A percentile compares a stretch with the other conserved stretches of the same genome.
Conservation (phyloP, 2,329 filamentous ascomycete genomes). For the Gnomoniopsis smithogilvyi region DNA sequence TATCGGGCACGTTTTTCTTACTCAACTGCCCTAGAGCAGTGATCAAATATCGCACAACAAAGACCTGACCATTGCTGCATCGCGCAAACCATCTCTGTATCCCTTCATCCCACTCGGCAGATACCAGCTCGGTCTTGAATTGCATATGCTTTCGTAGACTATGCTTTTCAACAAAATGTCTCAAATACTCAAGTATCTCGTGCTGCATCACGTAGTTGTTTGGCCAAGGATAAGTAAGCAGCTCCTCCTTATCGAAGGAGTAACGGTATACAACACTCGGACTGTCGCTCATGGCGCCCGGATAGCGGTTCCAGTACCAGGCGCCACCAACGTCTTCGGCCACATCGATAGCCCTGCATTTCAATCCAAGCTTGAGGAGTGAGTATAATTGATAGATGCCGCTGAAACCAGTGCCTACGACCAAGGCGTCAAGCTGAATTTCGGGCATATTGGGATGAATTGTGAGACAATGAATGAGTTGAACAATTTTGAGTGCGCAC, state of each 20-base stretch:
- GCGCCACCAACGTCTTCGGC: background rate
- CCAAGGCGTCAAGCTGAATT: conserved; percentile 2
- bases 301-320: conserved; percentile 34
- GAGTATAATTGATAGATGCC: conserved; percentile 8
- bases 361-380: background rate
- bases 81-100: conserved; percentile 39
- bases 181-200: conserved; percentile 43
- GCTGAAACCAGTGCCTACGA: conserved; percentile 11
- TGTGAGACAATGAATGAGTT: too few relatives aligned
- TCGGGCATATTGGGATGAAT: too few relatives aligned
- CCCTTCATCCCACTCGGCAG: conserved; percentile 35
- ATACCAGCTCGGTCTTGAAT: conserved; percentile 40
- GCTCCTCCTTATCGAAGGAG: conserved; percentile 33
- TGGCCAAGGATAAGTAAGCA: conserved; percentile 41
- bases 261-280: conserved; percentile 24
- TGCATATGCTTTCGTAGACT: conserved; percentile 40
- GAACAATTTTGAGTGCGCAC: too few relatives aligned
- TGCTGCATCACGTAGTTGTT: conserved; percentile 34
- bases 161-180: conserved; percentile 41
- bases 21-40: conserved; percentile 42
- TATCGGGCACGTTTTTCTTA: conserved; percentile 38
- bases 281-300: conserved; percentile 33
- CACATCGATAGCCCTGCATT: conserved; percentile 1
- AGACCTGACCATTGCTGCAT: conserved; percentile 35
- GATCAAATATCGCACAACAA: conserved; percentile 40